A percentile compares a stretch with the other conserved stretches of the same genome.
Evolutionary conservation across 805 yeast genomes (phyloP).

Genomic region (Wickerhamiella shivajii): DNA sequence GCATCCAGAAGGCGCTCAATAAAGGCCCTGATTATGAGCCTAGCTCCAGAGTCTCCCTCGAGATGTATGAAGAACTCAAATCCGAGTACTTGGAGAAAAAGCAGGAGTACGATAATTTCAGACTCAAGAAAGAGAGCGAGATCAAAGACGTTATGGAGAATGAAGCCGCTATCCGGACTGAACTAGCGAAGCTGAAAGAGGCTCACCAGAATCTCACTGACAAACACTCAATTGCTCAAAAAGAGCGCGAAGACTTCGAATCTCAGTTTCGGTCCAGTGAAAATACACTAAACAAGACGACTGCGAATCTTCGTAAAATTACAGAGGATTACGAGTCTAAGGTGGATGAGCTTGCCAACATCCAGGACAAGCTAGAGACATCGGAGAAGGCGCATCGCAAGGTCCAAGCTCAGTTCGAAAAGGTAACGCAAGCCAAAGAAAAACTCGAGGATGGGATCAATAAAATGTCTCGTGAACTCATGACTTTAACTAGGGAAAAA

Average conservation of each 20-base stretch:
- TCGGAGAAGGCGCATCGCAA: neutral
- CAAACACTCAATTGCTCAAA: slow-evolving; percentile 9
- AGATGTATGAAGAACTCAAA: slow-evolving; percentile 31
- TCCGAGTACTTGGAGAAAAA: slow-evolving; percentile 9
- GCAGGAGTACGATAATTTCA: slow-evolving; percentile 15
- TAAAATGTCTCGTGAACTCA: slow-evolving; percentile 75
- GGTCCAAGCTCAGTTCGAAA: slow-evolving; percentile 20
- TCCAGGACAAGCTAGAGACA: slow-evolving; percentile 1
- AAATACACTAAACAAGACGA: neutral
- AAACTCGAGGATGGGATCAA: slow-evolving; percentile 79
- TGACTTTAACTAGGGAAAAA: slow-evolving; percentile 47
- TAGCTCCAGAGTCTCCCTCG: slow-evolving; percentile 46
- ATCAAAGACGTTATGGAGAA: slow-evolving; percentile 8
- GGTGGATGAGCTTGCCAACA: slow-evolving; percentile 2
- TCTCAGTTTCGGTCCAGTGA: neutral
- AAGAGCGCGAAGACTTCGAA: slow-evolving; percentile 10
- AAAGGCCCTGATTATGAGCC: slow-evolving; percentile 70
- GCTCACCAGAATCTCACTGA: slow-evolving; percentile 18
- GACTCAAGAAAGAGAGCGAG: slow-evolving; percentile 13
- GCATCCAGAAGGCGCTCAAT: slow-evolving; percentile 57
- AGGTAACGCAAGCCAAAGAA: slow-evolving; percentile 32
- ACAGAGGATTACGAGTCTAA: slow-evolving; percentile 4
- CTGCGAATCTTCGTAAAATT: slow-evolving; percentile 1
- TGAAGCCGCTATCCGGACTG: slow-evolving; percentile 1
- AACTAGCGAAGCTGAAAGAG: slow-evolving; percentile 16